A percentile compares a stretch with the other conserved stretches of the same genome.
phyloP scores from a whole-genome alignment of 306 rosid species.

The Prunus armeniaca region DNA sequence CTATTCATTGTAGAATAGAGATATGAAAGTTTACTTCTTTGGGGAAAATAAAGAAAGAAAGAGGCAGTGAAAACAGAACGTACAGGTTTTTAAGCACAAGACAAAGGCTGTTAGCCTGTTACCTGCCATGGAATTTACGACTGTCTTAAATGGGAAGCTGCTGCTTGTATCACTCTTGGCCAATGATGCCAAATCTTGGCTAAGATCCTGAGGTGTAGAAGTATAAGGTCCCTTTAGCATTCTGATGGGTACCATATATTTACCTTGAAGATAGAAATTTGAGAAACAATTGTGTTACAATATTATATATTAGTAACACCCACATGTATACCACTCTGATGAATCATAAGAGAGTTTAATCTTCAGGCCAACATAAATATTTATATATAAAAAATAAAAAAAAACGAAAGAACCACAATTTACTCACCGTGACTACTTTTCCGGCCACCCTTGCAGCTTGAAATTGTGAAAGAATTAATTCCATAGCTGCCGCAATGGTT shows the following conservation, averaged over 20 bases:
- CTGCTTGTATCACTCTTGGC: constrained; percentile 34
- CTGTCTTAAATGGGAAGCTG: constrained; percentile 25
- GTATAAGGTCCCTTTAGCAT: constrained; percentile 26
- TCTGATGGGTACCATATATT: constrained; percentile 22
- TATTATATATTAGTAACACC: not conserved
- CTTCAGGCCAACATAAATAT: not conserved
- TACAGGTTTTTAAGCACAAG: not conserved
- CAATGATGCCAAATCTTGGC: constrained; percentile 24
- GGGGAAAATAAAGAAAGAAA: not conserved
- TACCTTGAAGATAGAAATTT: constrained; percentile 24
- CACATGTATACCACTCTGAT: not conserved
- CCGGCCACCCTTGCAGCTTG: constrained; percentile 21
- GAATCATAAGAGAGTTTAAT: too few species aligned
- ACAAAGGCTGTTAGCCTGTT: constrained; percentile 6
- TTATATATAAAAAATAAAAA: not conserved
- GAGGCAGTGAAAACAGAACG: not conserved
- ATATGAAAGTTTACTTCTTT: not conserved
- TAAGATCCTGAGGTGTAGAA: constrained; percentile 22
- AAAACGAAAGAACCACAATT: not conserved
- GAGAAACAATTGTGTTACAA: not conserved
- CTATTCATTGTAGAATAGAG: not conserved
- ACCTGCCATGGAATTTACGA: constrained; percentile 63
- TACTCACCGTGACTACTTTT: constrained; percentile 25
- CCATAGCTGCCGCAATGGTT: constrained; percentile 27
- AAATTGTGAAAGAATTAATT: constrained; percentile 15